Evolutionary conservation across 805 yeast species (phyloP).

Genomic region (Metschnikowia bowlesiae): DNA sequence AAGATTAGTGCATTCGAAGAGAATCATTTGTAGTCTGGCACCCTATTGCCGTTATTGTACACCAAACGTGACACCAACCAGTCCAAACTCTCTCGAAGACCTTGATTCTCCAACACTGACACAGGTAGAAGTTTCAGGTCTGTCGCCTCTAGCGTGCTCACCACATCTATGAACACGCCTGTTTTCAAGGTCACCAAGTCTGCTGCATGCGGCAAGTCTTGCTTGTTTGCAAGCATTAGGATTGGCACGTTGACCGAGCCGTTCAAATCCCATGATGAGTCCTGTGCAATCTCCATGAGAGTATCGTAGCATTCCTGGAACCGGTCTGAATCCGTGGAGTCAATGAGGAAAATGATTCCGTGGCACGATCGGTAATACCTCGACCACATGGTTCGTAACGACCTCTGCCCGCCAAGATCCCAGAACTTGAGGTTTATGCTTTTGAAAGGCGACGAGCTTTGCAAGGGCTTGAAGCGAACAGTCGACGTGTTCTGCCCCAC

Average conservation of each 20-base stretch:
- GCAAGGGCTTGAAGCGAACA: slow-evolving; percentile 24
- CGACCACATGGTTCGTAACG: slow-evolving; percentile 82
- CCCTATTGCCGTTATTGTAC: slow-evolving; percentile 57
- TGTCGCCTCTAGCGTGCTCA: slow-evolving; percentile 77
- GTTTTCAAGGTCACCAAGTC: slow-evolving; percentile 59
- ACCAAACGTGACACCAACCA: slow-evolving; percentile 78
- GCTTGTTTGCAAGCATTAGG: slow-evolving; percentile 92
- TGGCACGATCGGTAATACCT: slow-evolving; percentile 82
- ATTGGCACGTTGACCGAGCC: slow-evolving; percentile 67
- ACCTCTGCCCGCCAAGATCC: slow-evolving; percentile 95
- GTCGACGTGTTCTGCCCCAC: slow-evolving; percentile 83
- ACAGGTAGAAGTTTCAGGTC: slow-evolving; percentile 89
- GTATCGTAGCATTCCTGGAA: slow-evolving; percentile 77
- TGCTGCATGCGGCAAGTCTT: slow-evolving; percentile 57
- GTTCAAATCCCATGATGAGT: slow-evolving; percentile 36
- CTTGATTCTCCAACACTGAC: slow-evolving; percentile 79
- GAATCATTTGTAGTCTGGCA: slow-evolving; percentile 47
- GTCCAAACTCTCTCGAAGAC: slow-evolving; percentile 80
- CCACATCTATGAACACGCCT: slow-evolving; percentile 80
- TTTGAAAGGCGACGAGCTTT: slow-evolving; percentile 32
- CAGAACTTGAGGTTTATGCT: slow-evolving; percentile 69
- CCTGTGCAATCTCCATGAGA: slow-evolving; percentile 44
- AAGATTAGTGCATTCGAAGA: too few species aligned
- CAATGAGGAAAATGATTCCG: slow-evolving; percentile 89
- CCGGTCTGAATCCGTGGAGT: slow-evolving; percentile 79